Evolutionary conservation across 192 early-diverging fungal genomes (phyloP), one percentile per base, ranked within the genome.

Genomic region (Jimgerdemannia flammicorona): DNA sequence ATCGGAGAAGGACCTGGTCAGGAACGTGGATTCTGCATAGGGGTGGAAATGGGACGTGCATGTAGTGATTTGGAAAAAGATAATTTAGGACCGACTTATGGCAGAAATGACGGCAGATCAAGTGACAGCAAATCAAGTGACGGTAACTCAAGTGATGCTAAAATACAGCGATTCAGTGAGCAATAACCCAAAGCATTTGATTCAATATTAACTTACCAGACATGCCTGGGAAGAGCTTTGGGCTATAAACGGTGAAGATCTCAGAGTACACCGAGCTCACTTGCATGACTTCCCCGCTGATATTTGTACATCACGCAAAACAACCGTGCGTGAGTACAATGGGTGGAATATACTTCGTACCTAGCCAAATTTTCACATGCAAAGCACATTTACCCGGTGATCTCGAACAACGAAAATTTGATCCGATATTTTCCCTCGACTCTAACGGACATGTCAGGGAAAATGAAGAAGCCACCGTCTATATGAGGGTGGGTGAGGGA

Each of bases 171-270:
- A 10, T 10, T 11, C 18, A 71, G 11, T 10, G 29, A 66, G 29
- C 29, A 14, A 11, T 66, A 39, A 70, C 43, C 43, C 70, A 71
- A 19, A 19, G 20, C 70, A 29, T 43, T 64, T 4, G 68, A 10
- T 29, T 59, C 8, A 59, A 59, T 59, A 10, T 59, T 19, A 3
- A 9, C 72, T 65, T 80, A 86, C 88, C 85, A 77, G 93, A 93
- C 95, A 96, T 98, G 29, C 96, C 96, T 7, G 96, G 96, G 70
- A 98, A 98, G 78, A 92, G 92, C 85, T 98, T 98, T 20, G 96
- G 93, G 63, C 94, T 93, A 70, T 93, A 96, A 0, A 96, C 94
- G 29, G 88, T 90, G 79, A 96, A 95, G 42, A 89, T 81, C 6
- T 93, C 89, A 3, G 96, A 96, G 40, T 88, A 87, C 44, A 93